Conservation (phyloP, 345 rosid genomes). For the Microthlaspi erraticum region DNA sequence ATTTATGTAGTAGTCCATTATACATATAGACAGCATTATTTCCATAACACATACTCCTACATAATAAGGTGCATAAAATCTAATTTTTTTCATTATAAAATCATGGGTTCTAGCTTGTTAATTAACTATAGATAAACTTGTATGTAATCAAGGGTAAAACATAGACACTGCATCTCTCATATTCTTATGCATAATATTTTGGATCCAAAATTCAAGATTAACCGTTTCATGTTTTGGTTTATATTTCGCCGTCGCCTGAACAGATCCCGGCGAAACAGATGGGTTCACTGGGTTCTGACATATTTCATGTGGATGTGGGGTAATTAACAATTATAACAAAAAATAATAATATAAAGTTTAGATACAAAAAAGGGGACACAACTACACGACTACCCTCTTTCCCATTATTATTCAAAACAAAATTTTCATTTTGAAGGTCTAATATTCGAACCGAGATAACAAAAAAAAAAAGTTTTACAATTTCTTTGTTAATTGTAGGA, state of each 20-base stretch:
- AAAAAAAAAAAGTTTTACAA: not conserved
- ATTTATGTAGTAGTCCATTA: conserved; percentile 1
- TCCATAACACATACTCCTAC: not conserved
- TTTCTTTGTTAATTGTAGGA: not conserved
- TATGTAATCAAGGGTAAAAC: no score
- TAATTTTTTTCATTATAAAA: not conserved
- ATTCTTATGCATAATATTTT: not conserved
- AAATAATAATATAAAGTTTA: conserved; percentile 13
- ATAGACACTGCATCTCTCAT: not conserved
- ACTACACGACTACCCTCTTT: conserved; percentile 16
- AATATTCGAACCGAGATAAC: no score
- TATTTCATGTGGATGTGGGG: conserved; percentile 58
- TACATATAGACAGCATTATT: not conserved
- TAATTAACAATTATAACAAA: conserved; percentile 20
- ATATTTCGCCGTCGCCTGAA: conserved; percentile 36
- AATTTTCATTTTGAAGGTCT: not conserved
- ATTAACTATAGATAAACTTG: no score
- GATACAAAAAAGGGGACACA: not conserved
- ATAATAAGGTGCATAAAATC: not conserved
- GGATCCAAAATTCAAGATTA: not conserved
- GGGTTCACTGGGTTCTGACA: conserved; percentile 47
- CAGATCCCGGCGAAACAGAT: conserved; percentile 40
- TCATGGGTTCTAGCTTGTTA: not conserved
- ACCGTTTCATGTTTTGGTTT: no score
- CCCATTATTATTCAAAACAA: not conserved